Base-by-base conservation (phyloP, 441 rosid genomes). In the Arabidopsis hybrid region DNA sequence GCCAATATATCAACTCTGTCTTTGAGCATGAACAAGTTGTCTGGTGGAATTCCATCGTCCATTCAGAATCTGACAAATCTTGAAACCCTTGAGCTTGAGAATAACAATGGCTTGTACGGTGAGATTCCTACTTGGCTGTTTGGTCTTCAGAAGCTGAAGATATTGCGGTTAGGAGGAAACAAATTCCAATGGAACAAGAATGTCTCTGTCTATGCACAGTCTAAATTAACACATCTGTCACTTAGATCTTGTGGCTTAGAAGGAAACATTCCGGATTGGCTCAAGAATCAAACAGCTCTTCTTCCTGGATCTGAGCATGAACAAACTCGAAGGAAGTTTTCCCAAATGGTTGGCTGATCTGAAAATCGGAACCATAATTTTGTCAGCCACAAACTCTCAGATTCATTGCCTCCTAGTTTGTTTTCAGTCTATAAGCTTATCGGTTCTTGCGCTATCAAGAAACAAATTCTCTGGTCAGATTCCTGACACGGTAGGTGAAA, bases 311-410 rank as follows among this genome's bases (percentile, higher is more conserved):
- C 34, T 80, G 75, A 80, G 87, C 55, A 65, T 61, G 21, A 86
- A 82, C 61, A 14, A 55, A 7, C 79, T 84, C 0, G 9, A 71
- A 62, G 87, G 83, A 72, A 42, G 18, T 6, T 75, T 84, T 8
- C 83, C 84, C 0, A n/a, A 49, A 17, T 79, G 83, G 84, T 64
- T 84, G 0, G 71, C 72, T 5, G 62, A 72, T 56, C 13, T 13
- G 47, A 38, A 58, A 9, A 5, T 67, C 10, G 13, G 8, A 4
- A 0, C 7, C 14, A 43, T 86, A 14, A 10, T 50, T 35, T 35
- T 83, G 32, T 78, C 83, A 14, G 76, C 47, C 81, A 83, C 62
- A 60, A 13, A 36, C 76, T 86, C 52, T 7, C 80, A 4, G 86
- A 81, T 17, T 58, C 79, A 70, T 26, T 81, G 49, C 83, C 85